Evolutionary conservation across 1,284 basidiomycete genomes (phyloP), one percentile per base, ranked within the genome.

Genomic region (Papiliotrema nemorosa): DNA sequence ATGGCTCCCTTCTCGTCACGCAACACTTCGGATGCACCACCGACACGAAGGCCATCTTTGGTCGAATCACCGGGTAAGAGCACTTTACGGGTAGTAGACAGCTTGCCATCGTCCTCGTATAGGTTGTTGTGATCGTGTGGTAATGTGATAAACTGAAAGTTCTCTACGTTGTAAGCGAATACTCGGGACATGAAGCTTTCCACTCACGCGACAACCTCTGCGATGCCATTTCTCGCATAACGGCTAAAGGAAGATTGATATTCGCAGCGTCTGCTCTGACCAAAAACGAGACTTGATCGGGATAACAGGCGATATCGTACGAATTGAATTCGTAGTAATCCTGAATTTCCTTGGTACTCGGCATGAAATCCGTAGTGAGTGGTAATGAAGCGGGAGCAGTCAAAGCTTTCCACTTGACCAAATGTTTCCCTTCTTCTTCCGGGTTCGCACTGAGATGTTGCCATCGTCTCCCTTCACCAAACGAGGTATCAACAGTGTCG

Each of bases 171-270:
- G 22, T 21, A 16, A 27, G 24, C 34, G 24, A 49, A 22, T 33
- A 6, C 24, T 4, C 16, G 14, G 7, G 33, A 22, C 21, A 47
- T 20, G 36, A 7, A 35, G 16, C 5, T 9, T 16, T 14, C 2
- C 25, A 67, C 69, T 57, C 34, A 72, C 70, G 73, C n/a, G 69
- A 67, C 29, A 98, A 80, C 14, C 94, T 81, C 49, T 97, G 86
- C 3, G 88, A 90, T 1, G 89, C 87, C 88, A 97, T 94, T 45
- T 90, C 91, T 27, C 87, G 82, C 85, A 97, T 88, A 24, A 96
- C 87, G 0, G 84, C 85, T 37, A 92, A 76, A 0, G 90, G 89
- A 80, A 75, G 84, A 86, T 53, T 84, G 77, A 54, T 53, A 34
- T 62, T 52, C 6, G 67, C 67, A 1, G 63, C 64, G 47, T 71